These are phyloP conservation scores for Trematosphaeria pertusa DNA, from an alignment of 2,329 filamentous ascomycete species.

Conservation along the genomic window DNA sequence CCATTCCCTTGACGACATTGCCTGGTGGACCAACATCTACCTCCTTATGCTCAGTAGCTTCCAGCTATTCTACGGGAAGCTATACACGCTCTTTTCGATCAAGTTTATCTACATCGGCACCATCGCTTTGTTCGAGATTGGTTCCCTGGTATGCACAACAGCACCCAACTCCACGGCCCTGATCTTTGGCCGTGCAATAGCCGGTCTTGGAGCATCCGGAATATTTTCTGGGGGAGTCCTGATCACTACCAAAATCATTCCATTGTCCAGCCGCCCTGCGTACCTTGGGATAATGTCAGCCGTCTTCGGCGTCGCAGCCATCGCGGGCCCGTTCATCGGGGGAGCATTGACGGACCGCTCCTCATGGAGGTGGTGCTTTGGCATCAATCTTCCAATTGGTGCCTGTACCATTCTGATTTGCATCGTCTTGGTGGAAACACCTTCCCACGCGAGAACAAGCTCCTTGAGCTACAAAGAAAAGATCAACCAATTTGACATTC, in stretches of 20 bases:
- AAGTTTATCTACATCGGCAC: slow-evolving; percentile 44
- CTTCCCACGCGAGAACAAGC: slow-evolving; percentile 56
- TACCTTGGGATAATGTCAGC: slow-evolving; percentile 62
- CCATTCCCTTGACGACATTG: slow-evolving; percentile 42
- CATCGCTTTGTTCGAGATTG: slow-evolving; percentile 60
- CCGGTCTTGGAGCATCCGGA: slow-evolving; percentile 47
- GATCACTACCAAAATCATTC: slow-evolving; percentile 48
- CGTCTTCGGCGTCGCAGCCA: slow-evolving; percentile 49
- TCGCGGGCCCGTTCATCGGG: slow-evolving; percentile 19
- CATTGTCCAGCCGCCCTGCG: background rate
- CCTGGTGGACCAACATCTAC: slow-evolving; percentile 50
- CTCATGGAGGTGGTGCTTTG: slow-evolving; percentile 59
- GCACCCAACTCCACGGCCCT: slow-evolving; percentile 42
- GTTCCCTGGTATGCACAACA: slow-evolving; percentile 59
- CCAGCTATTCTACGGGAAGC: slow-evolving; percentile 21
- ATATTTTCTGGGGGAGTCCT: slow-evolving; percentile 39
- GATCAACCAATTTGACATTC: background rate
- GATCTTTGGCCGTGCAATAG: slow-evolving; percentile 49
- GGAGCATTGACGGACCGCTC: slow-evolving; percentile 42
- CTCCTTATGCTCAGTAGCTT: slow-evolving; percentile 27
- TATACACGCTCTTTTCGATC: slow-evolving; percentile 47
- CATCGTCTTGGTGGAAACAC: slow-evolving; percentile 72
- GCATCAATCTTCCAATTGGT: slow-evolving; percentile 24
- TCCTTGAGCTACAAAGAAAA: background rate
- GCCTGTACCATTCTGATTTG: slow-evolving; percentile 64